phyloP scores from a whole-genome alignment of 257 asterid species.

The Fraxinus pennsylvanica region DNA sequence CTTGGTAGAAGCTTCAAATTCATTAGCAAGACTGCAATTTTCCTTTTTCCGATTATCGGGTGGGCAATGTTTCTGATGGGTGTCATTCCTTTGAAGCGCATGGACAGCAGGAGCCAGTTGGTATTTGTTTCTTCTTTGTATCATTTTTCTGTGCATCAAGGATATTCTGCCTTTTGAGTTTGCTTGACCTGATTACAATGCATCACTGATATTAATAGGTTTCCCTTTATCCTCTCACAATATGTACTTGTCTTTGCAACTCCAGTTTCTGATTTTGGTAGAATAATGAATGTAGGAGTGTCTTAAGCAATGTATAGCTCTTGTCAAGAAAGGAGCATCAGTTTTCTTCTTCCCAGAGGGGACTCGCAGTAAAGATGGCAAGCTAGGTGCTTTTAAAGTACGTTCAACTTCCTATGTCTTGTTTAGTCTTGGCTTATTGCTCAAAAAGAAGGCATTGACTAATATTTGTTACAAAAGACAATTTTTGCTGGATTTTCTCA shows the following conservation, averaged over 20 bases:
- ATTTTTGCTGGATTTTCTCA: not conserved
- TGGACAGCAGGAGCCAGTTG: conserved; percentile 93
- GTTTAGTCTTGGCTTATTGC: conserved; percentile 16
- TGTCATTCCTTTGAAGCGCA: conserved; percentile 86
- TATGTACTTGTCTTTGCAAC: not conserved
- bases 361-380: conserved; percentile 85
- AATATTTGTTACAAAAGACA: conserved; percentile 6
- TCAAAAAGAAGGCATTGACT: not conserved
- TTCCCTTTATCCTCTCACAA: not conserved
- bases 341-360: conserved; percentile 97
- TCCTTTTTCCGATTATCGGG: conserved; percentile 86
- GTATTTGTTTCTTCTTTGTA: conserved; percentile 40
- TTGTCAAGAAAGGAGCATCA: conserved; percentile 90
- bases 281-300: conserved; percentile 61
- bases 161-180: conserved; percentile 11
- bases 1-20: conserved; percentile 90
- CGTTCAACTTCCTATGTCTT: conserved; percentile 15
- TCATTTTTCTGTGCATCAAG: conserved; percentile 10
- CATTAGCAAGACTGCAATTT: conserved; percentile 93
- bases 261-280: conserved; percentile 16
- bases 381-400: conserved; percentile 88
- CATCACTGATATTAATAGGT: not conserved
- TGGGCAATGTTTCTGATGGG: conserved; percentile 98
- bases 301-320: conserved; percentile 75
- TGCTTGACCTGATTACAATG: conserved; percentile 4